Percentiles rank a stretch among this genome's conserved stretches.
Conservation (phyloP, 257 asterid species). For the Petunia secreta region DNA sequence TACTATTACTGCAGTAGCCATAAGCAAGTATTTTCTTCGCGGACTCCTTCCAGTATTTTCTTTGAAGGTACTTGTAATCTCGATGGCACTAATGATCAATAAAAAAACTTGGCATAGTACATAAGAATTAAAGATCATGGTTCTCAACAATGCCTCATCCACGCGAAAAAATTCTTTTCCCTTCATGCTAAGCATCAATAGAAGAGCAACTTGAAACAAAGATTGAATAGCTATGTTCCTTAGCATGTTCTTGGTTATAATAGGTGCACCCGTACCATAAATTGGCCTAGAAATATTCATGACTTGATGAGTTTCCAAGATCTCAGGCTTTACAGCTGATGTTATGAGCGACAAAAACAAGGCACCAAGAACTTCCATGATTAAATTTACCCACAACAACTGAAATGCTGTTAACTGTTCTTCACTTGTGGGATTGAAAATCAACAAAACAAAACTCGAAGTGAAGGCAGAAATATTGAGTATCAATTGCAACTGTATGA, state of each 20-base stretch:
- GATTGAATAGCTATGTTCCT: conserved; percentile 37
- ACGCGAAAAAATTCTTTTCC: conserved; percentile 30
- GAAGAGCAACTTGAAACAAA: conserved; percentile 33
- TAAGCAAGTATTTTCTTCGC: conserved; percentile 20
- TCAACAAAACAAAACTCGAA: conserved; percentile 34
- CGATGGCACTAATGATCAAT: conserved; percentile 37
- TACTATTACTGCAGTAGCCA: neutral
- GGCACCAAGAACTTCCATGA: conserved; percentile 41
- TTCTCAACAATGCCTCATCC: conserved; percentile 23
- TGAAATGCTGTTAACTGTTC: conserved; percentile 37
- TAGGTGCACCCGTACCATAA: conserved; percentile 22
- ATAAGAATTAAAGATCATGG: conserved; percentile 41
- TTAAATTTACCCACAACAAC: conserved; percentile 48
- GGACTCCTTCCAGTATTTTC: neutral
- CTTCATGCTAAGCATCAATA: conserved; percentile 32
- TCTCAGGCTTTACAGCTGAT: conserved; percentile 21
- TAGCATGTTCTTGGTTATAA: conserved; percentile 39
- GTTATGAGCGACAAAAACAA: conserved; percentile 33
- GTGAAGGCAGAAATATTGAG: conserved; percentile 43
- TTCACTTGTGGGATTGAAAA: conserved; percentile 21
- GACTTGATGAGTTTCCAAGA: neutral
- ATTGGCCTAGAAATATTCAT: neutral
- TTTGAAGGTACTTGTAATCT: neutral
- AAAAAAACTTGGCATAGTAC: conserved; percentile 44
- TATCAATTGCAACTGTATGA: conserved; percentile 39